Percentiles rank a stretch among this genome's conserved stretches.
Evolutionary conservation across 75 land plant species (phyloP).

Genomic region (Pseudotsuga menziesii): DNA sequence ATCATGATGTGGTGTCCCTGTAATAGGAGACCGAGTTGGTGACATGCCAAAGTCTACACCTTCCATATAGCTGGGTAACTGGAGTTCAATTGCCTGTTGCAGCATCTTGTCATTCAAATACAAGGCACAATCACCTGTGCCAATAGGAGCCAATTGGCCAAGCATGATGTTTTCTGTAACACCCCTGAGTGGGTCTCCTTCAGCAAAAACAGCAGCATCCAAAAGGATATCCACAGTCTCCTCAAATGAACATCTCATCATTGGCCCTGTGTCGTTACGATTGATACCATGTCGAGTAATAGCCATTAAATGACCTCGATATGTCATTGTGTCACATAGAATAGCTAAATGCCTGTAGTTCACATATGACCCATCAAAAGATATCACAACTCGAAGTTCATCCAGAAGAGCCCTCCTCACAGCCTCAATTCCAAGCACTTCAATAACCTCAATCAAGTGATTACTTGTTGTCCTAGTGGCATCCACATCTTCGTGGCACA

Average conservation of each 20-base stretch:
- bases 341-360: conserved; percentile 66
- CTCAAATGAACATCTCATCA: conserved; percentile 98
- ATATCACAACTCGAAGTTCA: conserved; percentile 44
- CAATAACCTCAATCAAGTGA: conserved; percentile 54
- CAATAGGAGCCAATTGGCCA: conserved; percentile 98
- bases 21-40: conserved; percentile 83
- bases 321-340: conserved; percentile 53
- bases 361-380: conserved; percentile 55
- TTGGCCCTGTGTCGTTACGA: conserved; percentile 93
- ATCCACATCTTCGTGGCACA: conserved; percentile 54
- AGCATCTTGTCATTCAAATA: conserved; percentile 91
- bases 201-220: conserved; percentile 97
- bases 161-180: conserved; percentile 99
- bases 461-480: conserved; percentile 44
- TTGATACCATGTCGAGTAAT: conserved; percentile 88
- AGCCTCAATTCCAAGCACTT: conserved; percentile 64
- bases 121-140: conserved; percentile 76
- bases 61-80: conserved; percentile 95
- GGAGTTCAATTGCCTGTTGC: conserved; percentile 91
- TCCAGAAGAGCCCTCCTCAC: conserved; percentile 86
- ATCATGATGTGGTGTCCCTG: conserved; percentile 72
- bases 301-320: conserved; percentile 51
- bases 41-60: conserved; percentile 59
- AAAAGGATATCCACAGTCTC: conserved; percentile 68
- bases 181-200: conserved; percentile 88